phyloP scores from a whole-genome alignment of 164 flowering plant genomes.

The Macadamia tetraphylla region DNA sequence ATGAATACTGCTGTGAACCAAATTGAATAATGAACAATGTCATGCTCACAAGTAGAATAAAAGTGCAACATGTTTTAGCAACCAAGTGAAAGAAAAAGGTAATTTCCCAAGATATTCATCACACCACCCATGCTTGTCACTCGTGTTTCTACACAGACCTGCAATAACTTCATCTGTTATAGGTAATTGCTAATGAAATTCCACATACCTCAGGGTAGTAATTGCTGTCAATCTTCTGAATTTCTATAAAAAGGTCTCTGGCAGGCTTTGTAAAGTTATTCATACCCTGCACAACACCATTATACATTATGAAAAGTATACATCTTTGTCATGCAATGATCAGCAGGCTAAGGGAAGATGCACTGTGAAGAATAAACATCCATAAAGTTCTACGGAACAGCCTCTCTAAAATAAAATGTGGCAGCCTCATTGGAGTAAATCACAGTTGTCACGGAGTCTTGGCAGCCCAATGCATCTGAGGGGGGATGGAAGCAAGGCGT shows the following conservation, averaged over 20 bases:
- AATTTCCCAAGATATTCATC: too few relatives aligned
- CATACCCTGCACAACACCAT: conserved; percentile 34
- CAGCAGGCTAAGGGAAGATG: not conserved
- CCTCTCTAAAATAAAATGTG: not conserved
- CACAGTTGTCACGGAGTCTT: too few relatives aligned
- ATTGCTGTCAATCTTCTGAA: conserved; percentile 63
- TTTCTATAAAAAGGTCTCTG: conserved; percentile 50
- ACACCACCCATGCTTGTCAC: not conserved
- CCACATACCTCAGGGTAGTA: conserved; percentile 71
- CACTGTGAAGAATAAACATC: not conserved
- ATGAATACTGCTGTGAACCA: too few relatives aligned
- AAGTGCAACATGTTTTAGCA: too few relatives aligned
- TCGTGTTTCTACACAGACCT: too few relatives aligned
- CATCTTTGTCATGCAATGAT: not conserved
- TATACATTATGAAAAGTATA: not conserved
- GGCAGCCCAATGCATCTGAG: too few relatives aligned
- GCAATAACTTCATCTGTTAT: too few relatives aligned
- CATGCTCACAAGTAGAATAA: too few relatives aligned
- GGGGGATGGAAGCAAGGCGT: too few relatives aligned
- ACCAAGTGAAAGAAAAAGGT: too few relatives aligned
- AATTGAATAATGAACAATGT: too few relatives aligned
- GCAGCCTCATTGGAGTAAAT: not conserved
- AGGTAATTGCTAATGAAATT: not conserved
- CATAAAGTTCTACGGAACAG: not conserved
- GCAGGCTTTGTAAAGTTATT: conserved; percentile 64